Conservation (phyloP, 2,329 filamentous ascomycete genomes). For the Pestalotiopsis sp. region DNA sequence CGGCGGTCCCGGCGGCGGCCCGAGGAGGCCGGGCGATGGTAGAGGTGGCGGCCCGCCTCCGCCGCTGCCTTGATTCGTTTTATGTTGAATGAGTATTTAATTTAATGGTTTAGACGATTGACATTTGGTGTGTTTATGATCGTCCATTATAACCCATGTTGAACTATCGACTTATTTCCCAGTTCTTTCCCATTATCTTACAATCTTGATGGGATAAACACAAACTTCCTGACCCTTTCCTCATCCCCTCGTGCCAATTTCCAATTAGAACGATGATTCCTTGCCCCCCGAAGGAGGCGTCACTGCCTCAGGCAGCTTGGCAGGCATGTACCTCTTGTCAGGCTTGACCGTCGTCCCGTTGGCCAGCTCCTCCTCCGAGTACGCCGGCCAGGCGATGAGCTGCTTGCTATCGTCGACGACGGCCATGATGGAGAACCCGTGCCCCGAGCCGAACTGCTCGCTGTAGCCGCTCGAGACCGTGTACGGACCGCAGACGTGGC, state of each 20-base stretch:
- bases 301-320: not conserved
- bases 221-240: not conserved
- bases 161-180: no score
- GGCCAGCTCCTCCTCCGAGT: not conserved
- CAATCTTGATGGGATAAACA: no score
- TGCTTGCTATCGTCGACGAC: not conserved
- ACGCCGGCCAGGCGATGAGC: not conserved
- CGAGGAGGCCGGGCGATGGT: not conserved
- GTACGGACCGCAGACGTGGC: slow-evolving; percentile 8
- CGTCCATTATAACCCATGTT: not conserved
- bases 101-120: not conserved
- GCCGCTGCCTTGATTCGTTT: not conserved
- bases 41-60: slow-evolving; percentile 1
- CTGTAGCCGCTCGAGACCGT: not conserved
- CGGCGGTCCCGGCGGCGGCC: slow-evolving; percentile 3
- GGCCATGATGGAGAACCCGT: not conserved
- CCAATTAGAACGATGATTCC: not conserved
- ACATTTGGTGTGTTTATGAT: not conserved
- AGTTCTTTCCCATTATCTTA: no score
- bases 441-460: not conserved
- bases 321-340: not conserved
- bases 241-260: not conserved
- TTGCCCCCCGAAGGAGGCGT: no score
- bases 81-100: not conserved
- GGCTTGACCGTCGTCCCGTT: not conserved